Conservation (phyloP, 164 flowering plant genomes). For the Umbellularia californica region DNA sequence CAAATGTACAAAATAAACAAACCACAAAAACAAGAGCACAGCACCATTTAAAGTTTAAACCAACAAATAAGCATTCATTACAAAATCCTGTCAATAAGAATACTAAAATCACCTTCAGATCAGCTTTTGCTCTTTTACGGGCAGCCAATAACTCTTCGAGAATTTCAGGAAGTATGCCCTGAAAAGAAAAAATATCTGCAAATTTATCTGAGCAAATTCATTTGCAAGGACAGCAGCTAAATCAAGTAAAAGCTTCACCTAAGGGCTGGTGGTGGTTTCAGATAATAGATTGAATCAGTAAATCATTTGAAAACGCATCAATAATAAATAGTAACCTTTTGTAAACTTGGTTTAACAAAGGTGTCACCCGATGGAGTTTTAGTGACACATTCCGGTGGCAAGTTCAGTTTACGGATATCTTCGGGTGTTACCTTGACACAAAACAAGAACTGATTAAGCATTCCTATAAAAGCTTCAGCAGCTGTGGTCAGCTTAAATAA, state of each 20-base stretch:
- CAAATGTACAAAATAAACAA: not conserved
- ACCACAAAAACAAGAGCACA: not conserved
- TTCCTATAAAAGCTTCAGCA: constrained; percentile 7
- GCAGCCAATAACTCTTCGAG: constrained; percentile 91
- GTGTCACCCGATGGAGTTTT: constrained; percentile 97
- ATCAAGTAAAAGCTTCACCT: not conserved
- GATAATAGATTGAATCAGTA: not conserved
- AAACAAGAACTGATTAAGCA: constrained; percentile 13
- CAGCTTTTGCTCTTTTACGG: constrained; percentile 96
- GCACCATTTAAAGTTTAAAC: not conserved
- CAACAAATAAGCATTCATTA: not conserved
- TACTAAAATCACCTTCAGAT: constrained; percentile 62
- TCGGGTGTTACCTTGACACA: constrained; percentile 76
- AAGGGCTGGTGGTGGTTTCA: not conserved
- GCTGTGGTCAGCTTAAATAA: not conserved
- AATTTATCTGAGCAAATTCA: not conserved
- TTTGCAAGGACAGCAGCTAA: not conserved
- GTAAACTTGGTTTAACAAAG: constrained; percentile 80
- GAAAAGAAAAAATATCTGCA: constrained; percentile 17
- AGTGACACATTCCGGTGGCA: constrained; percentile 78
- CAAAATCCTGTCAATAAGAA: not conserved
- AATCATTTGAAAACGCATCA: not conserved
- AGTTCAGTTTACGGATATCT: constrained; percentile 70
- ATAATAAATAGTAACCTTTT: constrained; percentile 52
- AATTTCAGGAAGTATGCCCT: constrained; percentile 99